A percentile compares a stretch with the other conserved stretches of the same genome.
Conservation (phyloP, 2,329 filamentous ascomycete genomes). For the Apiospora malaysiana region DNA sequence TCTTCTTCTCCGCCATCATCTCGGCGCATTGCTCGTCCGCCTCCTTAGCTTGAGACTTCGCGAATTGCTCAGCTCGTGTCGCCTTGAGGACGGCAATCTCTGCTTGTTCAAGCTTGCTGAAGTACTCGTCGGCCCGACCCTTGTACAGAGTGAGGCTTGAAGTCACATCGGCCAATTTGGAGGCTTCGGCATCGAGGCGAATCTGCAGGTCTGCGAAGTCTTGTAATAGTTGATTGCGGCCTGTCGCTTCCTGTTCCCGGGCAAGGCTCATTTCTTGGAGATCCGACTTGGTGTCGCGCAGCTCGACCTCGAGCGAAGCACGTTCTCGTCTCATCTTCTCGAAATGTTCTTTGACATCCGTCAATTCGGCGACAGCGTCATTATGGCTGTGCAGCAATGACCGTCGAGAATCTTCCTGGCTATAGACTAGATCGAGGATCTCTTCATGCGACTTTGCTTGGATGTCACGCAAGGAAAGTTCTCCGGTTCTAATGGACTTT, state of each 20-base stretch:
- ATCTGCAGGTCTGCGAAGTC: conserved; percentile 96
- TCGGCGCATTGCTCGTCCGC: conserved; percentile 89
- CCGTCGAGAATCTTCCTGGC: conserved; percentile 87
- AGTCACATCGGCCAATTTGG: conserved; percentile 81
- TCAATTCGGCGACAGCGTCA: conserved; percentile 81
- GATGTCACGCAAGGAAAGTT: conserved; percentile 87
- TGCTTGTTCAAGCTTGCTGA: conserved; percentile 94
- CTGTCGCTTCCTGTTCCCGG: conserved; percentile 86
- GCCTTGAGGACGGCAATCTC: conserved; percentile 96
- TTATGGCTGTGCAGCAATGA: conserved; percentile 85
- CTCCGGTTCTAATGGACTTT: conserved; percentile 83
- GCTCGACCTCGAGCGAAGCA: conserved; percentile 79
- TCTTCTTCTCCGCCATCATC: conserved; percentile 90
- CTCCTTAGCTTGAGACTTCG: conserved; percentile 86
- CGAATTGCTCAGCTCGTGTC: conserved; percentile 89
- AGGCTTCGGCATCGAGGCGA: conserved; percentile 85
- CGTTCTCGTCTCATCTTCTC: conserved; percentile 87
- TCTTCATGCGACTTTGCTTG: conserved; percentile 95
- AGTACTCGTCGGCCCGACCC: conserved; percentile 92
- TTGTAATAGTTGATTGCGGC: conserved; percentile 84
- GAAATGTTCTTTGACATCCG: conserved; percentile 84
- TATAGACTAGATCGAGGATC: conserved; percentile 88
- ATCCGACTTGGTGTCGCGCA: conserved; percentile 84
- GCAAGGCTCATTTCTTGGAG: conserved; percentile 79
- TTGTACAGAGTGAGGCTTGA: conserved; percentile 90